Conservation (phyloP, 345 rosid species). For the Salix viminalis region DNA sequence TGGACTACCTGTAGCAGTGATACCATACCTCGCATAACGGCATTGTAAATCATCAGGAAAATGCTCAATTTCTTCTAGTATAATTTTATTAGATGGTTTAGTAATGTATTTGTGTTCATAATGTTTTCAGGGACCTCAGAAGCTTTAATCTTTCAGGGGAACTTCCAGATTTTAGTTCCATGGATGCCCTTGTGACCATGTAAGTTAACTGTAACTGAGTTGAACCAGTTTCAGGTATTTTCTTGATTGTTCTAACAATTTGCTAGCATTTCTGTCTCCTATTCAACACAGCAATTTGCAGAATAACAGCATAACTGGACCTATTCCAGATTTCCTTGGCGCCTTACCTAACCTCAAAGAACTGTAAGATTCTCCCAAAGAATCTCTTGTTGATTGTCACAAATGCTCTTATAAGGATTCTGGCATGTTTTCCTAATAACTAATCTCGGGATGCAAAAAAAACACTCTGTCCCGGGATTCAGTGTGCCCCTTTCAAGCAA, state of each 20-base stretch:
- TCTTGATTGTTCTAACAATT: neutral
- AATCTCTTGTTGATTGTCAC: neutral
- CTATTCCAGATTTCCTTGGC: conserved; percentile 27
- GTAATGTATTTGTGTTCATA: neutral
- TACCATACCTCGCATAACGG: conserved; percentile 37
- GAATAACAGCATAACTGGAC: conserved; percentile 17
- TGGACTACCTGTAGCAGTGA: conserved; percentile 38
- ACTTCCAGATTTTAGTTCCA: conserved; percentile 48
- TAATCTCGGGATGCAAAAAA: no score
- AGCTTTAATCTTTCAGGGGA: conserved; percentile 31
- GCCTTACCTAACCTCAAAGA: conserved; percentile 3
- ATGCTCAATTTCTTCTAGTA: no score
- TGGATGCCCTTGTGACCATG: conserved; percentile 42
- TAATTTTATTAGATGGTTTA: neutral
- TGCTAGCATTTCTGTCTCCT: neutral
- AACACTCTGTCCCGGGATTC: neutral
- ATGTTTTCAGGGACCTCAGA: conserved; percentile 30
- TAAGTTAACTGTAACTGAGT: neutral
- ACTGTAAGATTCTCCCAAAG: conserved; percentile 11
- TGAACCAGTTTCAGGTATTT: neutral
- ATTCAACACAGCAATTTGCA: conserved; percentile 16
- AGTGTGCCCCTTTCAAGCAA: neutral
- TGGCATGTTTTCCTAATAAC: neutral
- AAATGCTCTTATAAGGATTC: neutral
- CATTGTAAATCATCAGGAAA: conserved; percentile 28